Evolutionary conservation across 1,139 yeast genomes (phyloP), one percentile per base, ranked within the genome.

Genomic region (Blastobotrys apis): DNA sequence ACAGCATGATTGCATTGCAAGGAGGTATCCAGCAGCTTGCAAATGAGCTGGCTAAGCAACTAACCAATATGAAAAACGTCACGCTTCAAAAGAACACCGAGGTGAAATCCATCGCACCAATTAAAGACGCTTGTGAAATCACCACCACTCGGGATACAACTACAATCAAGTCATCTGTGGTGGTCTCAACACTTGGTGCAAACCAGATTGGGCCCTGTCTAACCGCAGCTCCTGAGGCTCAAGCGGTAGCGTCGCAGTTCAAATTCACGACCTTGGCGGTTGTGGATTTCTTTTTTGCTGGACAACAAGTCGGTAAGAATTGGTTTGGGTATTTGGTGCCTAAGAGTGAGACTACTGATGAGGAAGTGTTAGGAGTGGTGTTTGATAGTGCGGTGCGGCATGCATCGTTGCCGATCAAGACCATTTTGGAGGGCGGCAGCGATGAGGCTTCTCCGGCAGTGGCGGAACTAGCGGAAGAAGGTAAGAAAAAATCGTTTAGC

Each of bases 301-400:
- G 55, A 13, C 58, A 56, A 38, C 40, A 50, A 19, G 52, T 62
- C 33, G 62, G 61, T 9, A 50, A 52, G 32, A 59, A 73, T 41
- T 95, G 97, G 40, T 92, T 92, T 70, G 98, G 98, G 1, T 87
- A 84, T 56, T 72, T 92, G 44, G 85, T 87, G 2, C 98, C 98
- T 32, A 73, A 66, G 58, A 65, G 66, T 35, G 57, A 65, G 51
- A 43, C 51, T 25, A 60, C 64, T 20, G 58, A 61, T 27, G 81
- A 80, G 42, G 72, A 77, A 19, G 66, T 88, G 16, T 69, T 92
- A 34, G 98, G 98, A 1, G 87, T 87, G 1, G 87, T 92, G 26
- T 92, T 84, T 64, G 97, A 92, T 62, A 85, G 96, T 1, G 88
- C 86, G 41, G 76, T 86, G 12, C 50, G 57, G 16, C 41, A 51